These are phyloP conservation scores for Penicillium canariense DNA, from an alignment of 495 filamentous ascomycete genomes.

Conservation along the genomic window DNA sequence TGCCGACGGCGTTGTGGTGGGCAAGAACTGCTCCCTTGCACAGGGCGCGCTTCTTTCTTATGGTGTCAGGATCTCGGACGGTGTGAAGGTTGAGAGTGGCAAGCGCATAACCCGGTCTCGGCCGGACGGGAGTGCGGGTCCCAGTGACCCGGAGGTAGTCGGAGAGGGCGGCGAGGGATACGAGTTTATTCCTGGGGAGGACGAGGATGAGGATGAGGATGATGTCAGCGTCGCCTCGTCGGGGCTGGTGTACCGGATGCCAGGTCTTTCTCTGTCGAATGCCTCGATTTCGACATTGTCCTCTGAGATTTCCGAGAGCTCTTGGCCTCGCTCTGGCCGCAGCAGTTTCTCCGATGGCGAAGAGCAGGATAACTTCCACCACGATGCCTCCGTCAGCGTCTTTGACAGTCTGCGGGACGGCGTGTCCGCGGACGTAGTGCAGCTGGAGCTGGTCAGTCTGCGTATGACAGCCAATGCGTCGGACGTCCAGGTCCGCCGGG, in stretches of 20 bases:
- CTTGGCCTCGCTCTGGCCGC: constrained; percentile 50
- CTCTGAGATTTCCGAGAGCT: constrained; percentile 46
- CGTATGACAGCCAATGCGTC: constrained; percentile 87
- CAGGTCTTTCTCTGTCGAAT: constrained; percentile 63
- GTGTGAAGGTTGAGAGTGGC: constrained; percentile 48
- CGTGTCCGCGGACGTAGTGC: constrained; percentile 78
- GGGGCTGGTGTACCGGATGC: constrained; percentile 68
- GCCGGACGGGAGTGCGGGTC: constrained; percentile 42
- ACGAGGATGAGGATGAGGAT: constrained; percentile 50
- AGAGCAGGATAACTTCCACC: constrained; percentile 71
- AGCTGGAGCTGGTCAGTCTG: constrained; percentile 85
- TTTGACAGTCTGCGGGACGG: constrained; percentile 74
- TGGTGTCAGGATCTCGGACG: constrained; percentile 67
- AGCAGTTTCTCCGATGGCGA: constrained; percentile 59
- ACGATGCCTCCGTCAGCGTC: constrained; percentile 80
- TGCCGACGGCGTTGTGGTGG: constrained; percentile 66
- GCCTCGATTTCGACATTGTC: constrained; percentile 77
- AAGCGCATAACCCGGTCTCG: constrained; percentile 56
- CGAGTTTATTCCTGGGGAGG: constrained; percentile 49
- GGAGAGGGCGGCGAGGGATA: constrained; percentile 47
- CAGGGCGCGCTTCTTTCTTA: constrained; percentile 77
- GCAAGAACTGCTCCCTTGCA: constrained; percentile 64
- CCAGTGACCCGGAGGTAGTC: constrained; percentile 50
- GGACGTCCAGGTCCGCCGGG: constrained; percentile 80
- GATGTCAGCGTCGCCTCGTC: constrained; percentile 46